phyloP scores from a whole-genome alignment of 2,329 filamentous ascomycete genomes.

The Ramichloridium luteum region DNA sequence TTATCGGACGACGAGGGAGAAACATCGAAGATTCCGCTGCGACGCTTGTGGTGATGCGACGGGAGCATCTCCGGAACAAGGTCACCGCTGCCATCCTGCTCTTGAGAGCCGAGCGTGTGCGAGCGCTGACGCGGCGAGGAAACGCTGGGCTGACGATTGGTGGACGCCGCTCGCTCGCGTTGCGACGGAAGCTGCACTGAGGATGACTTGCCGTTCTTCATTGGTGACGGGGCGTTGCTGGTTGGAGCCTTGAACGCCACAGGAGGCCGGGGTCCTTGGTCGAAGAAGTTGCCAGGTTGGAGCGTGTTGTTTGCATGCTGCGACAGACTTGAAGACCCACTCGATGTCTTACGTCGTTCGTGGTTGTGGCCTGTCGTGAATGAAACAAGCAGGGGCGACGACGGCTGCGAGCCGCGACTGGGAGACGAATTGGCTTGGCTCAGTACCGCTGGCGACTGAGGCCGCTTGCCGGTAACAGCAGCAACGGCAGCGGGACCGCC shows the following conservation, averaged over 20 bases:
- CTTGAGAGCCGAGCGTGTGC: constrained; percentile 80
- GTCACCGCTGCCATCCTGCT: constrained; percentile 56
- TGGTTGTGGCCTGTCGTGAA: constrained; percentile 76
- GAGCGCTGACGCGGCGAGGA: constrained; percentile 62
- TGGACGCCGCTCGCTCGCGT: constrained; percentile 26
- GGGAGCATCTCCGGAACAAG: constrained; percentile 51
- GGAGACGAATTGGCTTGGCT: constrained; percentile 78
- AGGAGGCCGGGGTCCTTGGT: constrained; percentile 49
- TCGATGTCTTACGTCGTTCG: constrained; percentile 85
- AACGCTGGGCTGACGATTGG: constrained; percentile 21
- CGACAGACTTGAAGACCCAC: constrained; percentile 71
- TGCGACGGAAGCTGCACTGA: constrained; percentile 37
- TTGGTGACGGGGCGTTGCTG: constrained; percentile 43
- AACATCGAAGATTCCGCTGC: constrained; percentile 90
- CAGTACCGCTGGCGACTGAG: constrained; percentile 72
- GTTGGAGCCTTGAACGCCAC: constrained; percentile 37
- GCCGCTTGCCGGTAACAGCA: constrained; percentile 48
- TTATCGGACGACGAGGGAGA: constrained; percentile 97
- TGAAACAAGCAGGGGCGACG: constrained; percentile 86
- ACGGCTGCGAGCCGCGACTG: constrained; percentile 70
- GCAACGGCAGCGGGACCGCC: too few species aligned
- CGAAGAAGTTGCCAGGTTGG: constrained; percentile 59
- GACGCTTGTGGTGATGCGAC: constrained; percentile 65
- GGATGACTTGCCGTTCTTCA: constrained; percentile 36
- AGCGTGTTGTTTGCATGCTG: constrained; percentile 61